Conservation (phyloP, 768 basidiomycete genomes). For the Boletus subparvulus region DNA sequence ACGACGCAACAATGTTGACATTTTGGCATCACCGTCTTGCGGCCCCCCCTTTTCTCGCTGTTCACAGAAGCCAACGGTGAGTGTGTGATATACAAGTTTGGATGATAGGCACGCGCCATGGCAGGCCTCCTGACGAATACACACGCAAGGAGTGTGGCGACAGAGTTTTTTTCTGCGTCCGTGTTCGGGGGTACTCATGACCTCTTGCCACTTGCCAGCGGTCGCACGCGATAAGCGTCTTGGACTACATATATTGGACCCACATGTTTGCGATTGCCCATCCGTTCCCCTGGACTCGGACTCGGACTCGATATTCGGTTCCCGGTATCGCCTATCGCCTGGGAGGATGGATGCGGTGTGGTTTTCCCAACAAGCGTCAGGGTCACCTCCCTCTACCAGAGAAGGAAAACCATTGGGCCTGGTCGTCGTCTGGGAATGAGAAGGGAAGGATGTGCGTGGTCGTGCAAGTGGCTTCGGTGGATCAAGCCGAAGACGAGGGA, state of each 20-base stretch:
- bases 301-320: neutral
- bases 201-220: neutral
- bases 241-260: neutral
- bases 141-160: neutral
- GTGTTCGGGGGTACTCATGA: slow-evolving; percentile 1
- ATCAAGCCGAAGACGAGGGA: neutral
- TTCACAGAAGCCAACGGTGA: neutral
- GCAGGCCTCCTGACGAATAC: neutral
- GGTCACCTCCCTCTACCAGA: neutral
- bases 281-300: neutral
- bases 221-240: slow-evolving; percentile 10
- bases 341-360: neutral
- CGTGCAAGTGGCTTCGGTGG: slow-evolving; percentile 1
- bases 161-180: neutral
- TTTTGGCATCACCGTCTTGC: neutral
- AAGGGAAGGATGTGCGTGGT: neutral
- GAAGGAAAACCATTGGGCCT: neutral
- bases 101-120: neutral
- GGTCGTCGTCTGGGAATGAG: neutral
- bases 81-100: neutral
- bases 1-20: neutral
- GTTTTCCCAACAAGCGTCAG: neutral
- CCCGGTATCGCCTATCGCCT: neutral
- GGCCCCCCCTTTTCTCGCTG: neutral
- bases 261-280: neutral